Percentiles rank a stretch among this genome's conserved stretches.
These are phyloP conservation scores for Sporobolomyces roseus DNA, from an alignment of 768 basidiomycete genomes.

Conservation along the genomic window DNA sequence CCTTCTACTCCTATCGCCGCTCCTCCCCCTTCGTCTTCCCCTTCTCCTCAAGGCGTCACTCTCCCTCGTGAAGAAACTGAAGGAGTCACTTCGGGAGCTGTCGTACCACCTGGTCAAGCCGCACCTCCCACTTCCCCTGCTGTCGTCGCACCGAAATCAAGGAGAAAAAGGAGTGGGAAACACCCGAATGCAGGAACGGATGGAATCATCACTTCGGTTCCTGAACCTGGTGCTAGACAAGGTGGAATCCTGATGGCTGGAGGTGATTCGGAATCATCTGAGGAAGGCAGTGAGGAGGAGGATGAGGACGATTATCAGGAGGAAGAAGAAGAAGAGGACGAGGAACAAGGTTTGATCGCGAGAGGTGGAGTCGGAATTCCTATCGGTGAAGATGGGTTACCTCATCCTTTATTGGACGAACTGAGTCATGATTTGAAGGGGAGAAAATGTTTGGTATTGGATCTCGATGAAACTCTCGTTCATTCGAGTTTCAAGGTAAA, in stretches of 20 bases:
- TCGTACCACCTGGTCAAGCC: conserved; percentile 76
- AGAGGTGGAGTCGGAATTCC: conserved; percentile 94
- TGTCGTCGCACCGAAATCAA: conserved; percentile 59
- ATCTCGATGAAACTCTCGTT: conserved; percentile 93
- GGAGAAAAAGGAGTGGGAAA: conserved; percentile 64
- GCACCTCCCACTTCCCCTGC: conserved; percentile 46
- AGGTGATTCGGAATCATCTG: conserved; percentile 22
- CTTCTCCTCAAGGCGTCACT: conserved; percentile 46
- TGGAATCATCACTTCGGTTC: conserved; percentile 57
- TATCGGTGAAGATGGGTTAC: conserved; percentile 84
- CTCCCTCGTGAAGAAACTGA: conserved; percentile 66
- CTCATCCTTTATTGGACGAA: conserved; percentile 81
- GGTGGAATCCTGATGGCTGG: conserved; percentile 30
- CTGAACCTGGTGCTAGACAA: conserved; percentile 22
- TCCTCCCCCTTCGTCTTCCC: conserved; percentile 17
- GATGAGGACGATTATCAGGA: conserved; percentile 65
- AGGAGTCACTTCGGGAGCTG: conserved; percentile 83
- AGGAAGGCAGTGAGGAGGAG: conserved; percentile 43
- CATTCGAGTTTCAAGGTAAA: conserved; percentile 97
- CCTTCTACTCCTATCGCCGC: conserved; percentile 9
- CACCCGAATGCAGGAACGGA: conserved; percentile 55
- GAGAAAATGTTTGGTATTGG: conserved; percentile 90
- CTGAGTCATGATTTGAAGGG: conserved; percentile 74
- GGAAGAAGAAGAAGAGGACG: conserved; percentile 63
- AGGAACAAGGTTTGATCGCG: conserved; percentile 81